Conservation (phyloP, 1,139 yeast species). For the Pichia sp. region DNA sequence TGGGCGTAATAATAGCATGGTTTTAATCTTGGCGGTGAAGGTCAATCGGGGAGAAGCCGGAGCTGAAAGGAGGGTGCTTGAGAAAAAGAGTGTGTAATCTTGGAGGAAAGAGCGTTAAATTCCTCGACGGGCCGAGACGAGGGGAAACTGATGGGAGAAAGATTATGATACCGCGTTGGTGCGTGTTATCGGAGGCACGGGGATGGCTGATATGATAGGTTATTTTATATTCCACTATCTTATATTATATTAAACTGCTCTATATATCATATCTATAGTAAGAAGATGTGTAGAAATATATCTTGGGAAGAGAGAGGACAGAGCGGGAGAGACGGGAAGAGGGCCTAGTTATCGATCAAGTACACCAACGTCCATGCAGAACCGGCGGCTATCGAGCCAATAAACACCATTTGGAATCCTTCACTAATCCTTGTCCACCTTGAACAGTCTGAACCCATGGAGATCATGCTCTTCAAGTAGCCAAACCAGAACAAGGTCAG, state of each 20-base stretch:
- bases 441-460: constrained; percentile 77
- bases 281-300: not conserved
- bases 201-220: not conserved
- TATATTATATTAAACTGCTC: not conserved
- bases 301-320: not conserved
- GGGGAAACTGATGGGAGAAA: not conserved
- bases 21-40: not conserved
- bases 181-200: not conserved
- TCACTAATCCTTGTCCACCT: constrained; percentile 58
- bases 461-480: constrained; percentile 72
- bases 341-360: constrained; percentile 48
- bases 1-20: not conserved
- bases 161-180: not conserved
- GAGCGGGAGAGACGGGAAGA: not conserved
- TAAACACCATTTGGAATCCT: constrained; percentile 86
- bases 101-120: not conserved
- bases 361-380: constrained; percentile 93
- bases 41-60: not conserved
- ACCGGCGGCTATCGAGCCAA: constrained; percentile 95
- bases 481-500: constrained; percentile 87
- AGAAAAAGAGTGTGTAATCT: not conserved
- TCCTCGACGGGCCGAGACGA: not conserved
- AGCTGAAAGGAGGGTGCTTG: not conserved
- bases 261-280: not conserved
- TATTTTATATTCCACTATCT: not conserved